phyloP scores from a whole-genome alignment of 2,329 filamentous ascomycete genomes.

The Dactylellina sp. region DNA sequence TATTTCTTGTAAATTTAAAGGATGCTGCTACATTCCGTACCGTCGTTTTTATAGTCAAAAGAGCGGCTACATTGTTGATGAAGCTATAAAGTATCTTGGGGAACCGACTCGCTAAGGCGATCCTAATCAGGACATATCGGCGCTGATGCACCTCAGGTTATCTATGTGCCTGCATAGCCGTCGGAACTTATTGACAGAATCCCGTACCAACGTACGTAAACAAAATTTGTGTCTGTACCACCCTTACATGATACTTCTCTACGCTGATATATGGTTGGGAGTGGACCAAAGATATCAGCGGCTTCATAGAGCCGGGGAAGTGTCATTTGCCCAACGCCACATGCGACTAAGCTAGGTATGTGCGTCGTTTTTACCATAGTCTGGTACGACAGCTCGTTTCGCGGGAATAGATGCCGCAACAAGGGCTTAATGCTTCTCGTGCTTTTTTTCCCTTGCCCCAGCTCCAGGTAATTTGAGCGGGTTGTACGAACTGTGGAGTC shows the following conservation, averaged over 20 bases:
- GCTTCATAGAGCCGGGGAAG: neutral
- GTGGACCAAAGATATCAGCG: neutral
- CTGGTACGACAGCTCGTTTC: neutral
- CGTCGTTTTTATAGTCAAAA: no score
- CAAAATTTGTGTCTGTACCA: neutral
- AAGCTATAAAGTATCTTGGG: no score
- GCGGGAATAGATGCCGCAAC: conserved; percentile 1
- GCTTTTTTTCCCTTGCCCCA: no score
- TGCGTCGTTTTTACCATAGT: neutral
- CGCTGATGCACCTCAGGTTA: neutral
- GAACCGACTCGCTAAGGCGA: no score
- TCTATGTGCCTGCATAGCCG: conserved; percentile 19
- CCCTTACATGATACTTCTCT: no score
- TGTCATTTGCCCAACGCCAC: neutral
- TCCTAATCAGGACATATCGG: no score
- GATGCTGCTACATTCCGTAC: no score
- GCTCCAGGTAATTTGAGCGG: no score
- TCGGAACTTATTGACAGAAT: conserved; percentile 11
- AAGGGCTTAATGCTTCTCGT: no score
- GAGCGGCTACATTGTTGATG: no score
- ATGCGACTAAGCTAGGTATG: neutral
- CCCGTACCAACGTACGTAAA: neutral
- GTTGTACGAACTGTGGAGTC: no score
- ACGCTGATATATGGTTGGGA: neutral
- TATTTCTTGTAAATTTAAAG: no score